Percentiles rank a stretch among this genome's conserved stretches.
phyloP scores from a whole-genome alignment of 192 early-diverging fungal species.

The Coemansia sp. region DNA sequence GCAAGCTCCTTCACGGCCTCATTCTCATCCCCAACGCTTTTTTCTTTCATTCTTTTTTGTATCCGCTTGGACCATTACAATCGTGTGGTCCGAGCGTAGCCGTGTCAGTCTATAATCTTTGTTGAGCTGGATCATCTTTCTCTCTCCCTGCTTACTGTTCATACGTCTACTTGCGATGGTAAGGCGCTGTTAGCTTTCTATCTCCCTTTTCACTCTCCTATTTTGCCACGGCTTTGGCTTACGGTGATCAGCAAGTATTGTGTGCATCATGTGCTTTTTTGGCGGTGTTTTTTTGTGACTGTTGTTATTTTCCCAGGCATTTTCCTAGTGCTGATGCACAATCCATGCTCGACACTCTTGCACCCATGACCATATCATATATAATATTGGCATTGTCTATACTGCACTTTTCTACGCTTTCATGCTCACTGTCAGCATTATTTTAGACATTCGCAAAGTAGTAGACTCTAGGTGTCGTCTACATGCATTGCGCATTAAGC shows the following conservation, averaged over 20 bases:
- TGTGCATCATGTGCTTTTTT: not conserved
- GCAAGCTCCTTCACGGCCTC: not conserved
- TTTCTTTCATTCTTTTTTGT: not conserved
- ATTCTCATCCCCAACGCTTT: not conserved
- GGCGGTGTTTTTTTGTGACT: not conserved
- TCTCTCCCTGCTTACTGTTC: no score
- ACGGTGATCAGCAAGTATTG: not conserved
- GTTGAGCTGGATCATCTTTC: no score
- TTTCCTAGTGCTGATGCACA: not conserved
- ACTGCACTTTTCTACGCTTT: no score
- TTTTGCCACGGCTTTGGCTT: not conserved
- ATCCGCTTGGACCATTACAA: not conserved
- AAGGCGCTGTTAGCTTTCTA: not conserved
- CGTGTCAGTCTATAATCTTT: not conserved
- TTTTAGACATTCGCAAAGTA: not conserved
- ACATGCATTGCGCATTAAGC: not conserved
- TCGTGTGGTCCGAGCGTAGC: not conserved
- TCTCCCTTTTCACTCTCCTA: not conserved
- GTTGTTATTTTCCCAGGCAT: not conserved
- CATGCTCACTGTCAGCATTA: not conserved
- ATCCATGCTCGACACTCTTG: not conserved
- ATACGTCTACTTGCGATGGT: no score
- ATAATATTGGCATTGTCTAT: not conserved
- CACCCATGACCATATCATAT: not conserved
- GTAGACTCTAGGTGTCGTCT: not conserved